Evolutionary conservation across 345 rosid species (phyloP).

Genomic region (Eutrema japonicum): DNA sequence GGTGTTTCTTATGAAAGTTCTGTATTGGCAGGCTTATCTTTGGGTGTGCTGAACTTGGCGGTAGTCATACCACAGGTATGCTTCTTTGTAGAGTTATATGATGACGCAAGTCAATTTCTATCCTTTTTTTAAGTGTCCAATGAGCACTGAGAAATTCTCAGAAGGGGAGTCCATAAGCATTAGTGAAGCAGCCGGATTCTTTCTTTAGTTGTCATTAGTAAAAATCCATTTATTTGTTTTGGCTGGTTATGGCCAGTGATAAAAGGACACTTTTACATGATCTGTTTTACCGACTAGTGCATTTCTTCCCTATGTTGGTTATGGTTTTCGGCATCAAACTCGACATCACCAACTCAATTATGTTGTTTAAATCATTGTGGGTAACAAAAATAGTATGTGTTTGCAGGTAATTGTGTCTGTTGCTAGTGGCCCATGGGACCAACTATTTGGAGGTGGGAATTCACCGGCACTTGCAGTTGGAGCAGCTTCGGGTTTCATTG

Average conservation of each 20-base stretch:
- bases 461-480: constrained; percentile 79
- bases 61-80: constrained; percentile 93
- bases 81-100: neutral
- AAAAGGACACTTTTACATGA: neutral
- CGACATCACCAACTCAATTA: neutral
- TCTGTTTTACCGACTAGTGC: neutral
- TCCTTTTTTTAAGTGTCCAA: constrained; percentile 6
- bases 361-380: constrained; percentile 2
- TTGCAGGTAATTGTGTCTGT: constrained; percentile 70
- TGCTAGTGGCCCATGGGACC: constrained; percentile 87
- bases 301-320: neutral
- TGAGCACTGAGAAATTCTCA: neutral
- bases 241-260: constrained; percentile 15
- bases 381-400: constrained; percentile 2
- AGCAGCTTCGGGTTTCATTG: constrained; percentile 63
- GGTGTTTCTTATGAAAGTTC: constrained; percentile 30
- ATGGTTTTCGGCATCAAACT: constrained; percentile 14
- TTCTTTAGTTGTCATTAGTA: neutral
- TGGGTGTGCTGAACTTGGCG: constrained; percentile 96
- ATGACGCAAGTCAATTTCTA: neutral
- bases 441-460: constrained; percentile 83
- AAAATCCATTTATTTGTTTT: neutral
- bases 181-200: neutral
- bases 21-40: constrained; percentile 74
- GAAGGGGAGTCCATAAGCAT: constrained; percentile 24